A percentile compares a stretch with the other conserved stretches of the same genome.
Evolutionary conservation across 2,329 filamentous ascomycete genomes (phyloP).

Genomic region (Ilyonectria sp.): DNA sequence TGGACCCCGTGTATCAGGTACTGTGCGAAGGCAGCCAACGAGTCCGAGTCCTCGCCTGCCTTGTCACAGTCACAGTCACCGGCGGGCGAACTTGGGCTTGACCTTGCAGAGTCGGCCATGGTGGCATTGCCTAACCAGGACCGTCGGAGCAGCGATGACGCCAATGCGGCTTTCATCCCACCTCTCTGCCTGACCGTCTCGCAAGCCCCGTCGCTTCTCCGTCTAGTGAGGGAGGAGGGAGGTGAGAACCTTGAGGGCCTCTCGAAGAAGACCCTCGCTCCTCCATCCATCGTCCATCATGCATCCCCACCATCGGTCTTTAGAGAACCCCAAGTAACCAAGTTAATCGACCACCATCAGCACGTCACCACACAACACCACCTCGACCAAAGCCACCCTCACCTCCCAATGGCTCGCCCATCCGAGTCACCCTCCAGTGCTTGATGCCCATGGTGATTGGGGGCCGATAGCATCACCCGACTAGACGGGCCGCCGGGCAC

Average conservation of each 20-base stretch:
- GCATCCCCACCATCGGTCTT: conserved; percentile 29
- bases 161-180: conserved; percentile 5
- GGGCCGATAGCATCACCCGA: conserved; percentile 37
- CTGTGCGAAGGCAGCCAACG: conserved; percentile 6
- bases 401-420: conserved; percentile 18
- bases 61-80: conserved; percentile 10
- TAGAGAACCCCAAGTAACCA: conserved; percentile 4
- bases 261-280: background rate
- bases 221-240: background rate
- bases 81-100: conserved; percentile 5
- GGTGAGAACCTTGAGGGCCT: conserved; percentile 28
- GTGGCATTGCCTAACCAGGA: background rate
- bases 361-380: conserved; percentile 29
- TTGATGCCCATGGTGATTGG: conserved; percentile 32
- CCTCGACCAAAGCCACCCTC: conserved; percentile 9
- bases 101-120: conserved; percentile 7
- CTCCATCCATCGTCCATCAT: conserved; percentile 1
- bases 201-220: background rate
- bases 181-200: background rate
- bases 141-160: background rate
- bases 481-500: conserved; percentile 40
- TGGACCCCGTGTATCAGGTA: conserved; percentile 20
- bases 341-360: conserved; percentile 3
- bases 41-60: conserved; percentile 17
- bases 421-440: conserved; percentile 26